Evolutionary conservation across 805 yeast genomes (phyloP), one percentile per base, ranked within the genome.

Genomic region (Yamadazyma laniorum): DNA sequence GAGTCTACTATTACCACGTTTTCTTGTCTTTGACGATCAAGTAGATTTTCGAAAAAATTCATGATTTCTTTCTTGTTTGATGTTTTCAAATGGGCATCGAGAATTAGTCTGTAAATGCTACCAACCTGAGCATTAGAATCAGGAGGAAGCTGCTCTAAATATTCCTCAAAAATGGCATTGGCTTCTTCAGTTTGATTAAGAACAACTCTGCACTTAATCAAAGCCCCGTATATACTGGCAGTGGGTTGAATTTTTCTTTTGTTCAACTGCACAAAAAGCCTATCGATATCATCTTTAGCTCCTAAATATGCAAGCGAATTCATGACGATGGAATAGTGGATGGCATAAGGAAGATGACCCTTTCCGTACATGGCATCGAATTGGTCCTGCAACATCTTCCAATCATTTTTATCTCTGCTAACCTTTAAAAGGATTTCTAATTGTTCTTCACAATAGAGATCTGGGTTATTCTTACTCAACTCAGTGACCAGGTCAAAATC

Each of bases 291-390:
- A 27, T 56, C 68, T 28, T 51, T 58, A 47, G 75, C 78, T 7
- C 77, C 81, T 23, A 63, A 53, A 4, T 51, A 45, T 1, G 85
- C 80, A 43, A 85, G 59, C 0, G 84, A 78, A 37, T 65, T 59
- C 74, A 85, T 79, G 9, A 82, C 79, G 13, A 78, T 71, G 3
- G 74, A 67, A 52, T 83, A 84, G 47, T 83, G 86, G 19, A 55
- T 51, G 21, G 68, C 58, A 33, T 70, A 69, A 1, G 85, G 85
- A 18, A 75, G 56, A 29, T 73, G 63, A 1, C 77, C 80, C n/a
- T 64, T 56, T 1, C 75, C 79, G 49, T 76, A 75, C 54, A 75
- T 64, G 16, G 64, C 68, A 49, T 79, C 82, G 53, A 83, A 82
- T 33, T 74, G 74, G 9, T 58, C 47, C 53, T 79, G 82, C 41